A percentile compares a stretch with the other conserved stretches of the same genome.
phyloP scores from a whole-genome alignment of 768 basidiomycete species.

The Xanthoconium stramineum region DNA sequence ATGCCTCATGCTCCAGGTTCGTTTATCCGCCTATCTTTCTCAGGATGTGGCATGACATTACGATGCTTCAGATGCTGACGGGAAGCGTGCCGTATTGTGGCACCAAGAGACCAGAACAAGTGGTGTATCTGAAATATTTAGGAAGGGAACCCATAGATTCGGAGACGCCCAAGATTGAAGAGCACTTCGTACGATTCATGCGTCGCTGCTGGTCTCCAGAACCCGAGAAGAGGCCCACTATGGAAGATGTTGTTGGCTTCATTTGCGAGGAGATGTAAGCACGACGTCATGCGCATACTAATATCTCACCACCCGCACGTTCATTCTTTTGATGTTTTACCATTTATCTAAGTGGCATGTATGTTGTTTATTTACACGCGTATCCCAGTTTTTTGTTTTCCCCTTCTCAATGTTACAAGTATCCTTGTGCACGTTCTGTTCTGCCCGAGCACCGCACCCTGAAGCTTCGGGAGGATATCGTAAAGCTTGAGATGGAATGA shows the following conservation, averaged over 20 bases:
- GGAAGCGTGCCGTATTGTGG: slow-evolving; percentile 7
- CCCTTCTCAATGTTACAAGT: no score
- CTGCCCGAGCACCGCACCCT: no score
- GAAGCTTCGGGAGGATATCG: no score
- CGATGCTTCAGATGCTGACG: slow-evolving; percentile 3
- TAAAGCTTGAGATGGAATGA: no score
- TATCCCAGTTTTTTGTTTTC: no score
- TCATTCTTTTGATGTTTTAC: no score
- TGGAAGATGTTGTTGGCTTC: slow-evolving; percentile 5
- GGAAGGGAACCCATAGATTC: slow-evolving; percentile 15
- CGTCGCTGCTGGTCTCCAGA: slow-evolving; percentile 9
- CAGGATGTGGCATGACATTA: background rate
- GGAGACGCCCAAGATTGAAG: slow-evolving; percentile 1
- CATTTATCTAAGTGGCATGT: no score
- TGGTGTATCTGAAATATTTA: slow-evolving; percentile 12
- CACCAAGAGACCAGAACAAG: slow-evolving; percentile 8
- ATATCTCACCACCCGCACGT: no score
- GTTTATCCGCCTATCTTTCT: background rate
- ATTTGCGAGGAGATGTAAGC: background rate
- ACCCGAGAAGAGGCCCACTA: slow-evolving; percentile 10
- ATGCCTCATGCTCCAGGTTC: slow-evolving; percentile 17
- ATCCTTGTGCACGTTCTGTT: no score
- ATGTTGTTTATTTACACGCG: no score
- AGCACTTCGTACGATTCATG: slow-evolving; percentile 3
- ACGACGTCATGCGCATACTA: no score